These are phyloP conservation scores for Corymbia citriodora DNA, from an alignment of 441 rosid genomes.

Conservation along the genomic window DNA sequence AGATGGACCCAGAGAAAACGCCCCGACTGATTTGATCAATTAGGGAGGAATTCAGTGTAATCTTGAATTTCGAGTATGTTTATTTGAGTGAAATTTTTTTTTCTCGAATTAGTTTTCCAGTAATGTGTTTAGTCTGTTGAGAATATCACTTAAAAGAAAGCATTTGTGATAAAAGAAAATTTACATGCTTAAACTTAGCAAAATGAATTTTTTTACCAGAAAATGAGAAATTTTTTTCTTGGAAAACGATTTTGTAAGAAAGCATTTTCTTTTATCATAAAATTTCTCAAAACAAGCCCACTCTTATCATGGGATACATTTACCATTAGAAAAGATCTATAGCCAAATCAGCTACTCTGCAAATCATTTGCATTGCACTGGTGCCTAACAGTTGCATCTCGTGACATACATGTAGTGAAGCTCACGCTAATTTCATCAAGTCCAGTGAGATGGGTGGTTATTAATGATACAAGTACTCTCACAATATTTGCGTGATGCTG, in stretches of 20 bases:
- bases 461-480: not conserved
- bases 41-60: not conserved
- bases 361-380: not conserved
- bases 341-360: not conserved
- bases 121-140: not conserved
- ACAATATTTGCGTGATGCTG: rapidly evolving
- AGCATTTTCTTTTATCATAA: not conserved
- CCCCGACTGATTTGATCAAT: not conserved
- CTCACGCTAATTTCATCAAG: not conserved
- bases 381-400: not conserved
- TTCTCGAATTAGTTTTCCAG: not conserved
- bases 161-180: rapidly evolving
- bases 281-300: not conserved
- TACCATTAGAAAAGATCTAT: not conserved
- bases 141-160: not conserved
- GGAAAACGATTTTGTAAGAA: not conserved
- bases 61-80: not conserved
- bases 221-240: not conserved
- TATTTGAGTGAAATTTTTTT: rapidly evolving
- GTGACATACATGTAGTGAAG: not conserved
- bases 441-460: not conserved
- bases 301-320: not conserved
- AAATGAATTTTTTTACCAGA: not conserved
- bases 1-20: not conserved
- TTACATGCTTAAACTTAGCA: not conserved